Conservation (phyloP, 2,329 filamentous ascomycete species). For the Domatiomyces globalis region DNA sequence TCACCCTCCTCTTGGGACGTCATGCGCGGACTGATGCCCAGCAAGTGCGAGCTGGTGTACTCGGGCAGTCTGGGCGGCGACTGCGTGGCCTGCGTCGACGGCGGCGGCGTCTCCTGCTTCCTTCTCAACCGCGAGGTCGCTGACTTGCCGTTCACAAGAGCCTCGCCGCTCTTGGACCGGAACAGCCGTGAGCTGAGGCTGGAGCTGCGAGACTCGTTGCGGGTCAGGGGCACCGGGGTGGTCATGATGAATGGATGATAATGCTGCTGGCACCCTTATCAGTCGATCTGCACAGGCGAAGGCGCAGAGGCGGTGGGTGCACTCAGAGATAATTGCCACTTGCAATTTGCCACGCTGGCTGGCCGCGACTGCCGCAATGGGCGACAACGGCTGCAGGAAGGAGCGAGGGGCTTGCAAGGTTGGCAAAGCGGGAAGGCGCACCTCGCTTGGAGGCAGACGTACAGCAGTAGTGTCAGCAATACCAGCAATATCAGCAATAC, state of each 20-base stretch:
- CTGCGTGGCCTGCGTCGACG: slow-evolving; percentile 7
- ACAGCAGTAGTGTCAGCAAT: neutral
- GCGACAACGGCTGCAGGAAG: neutral
- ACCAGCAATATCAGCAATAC: neutral
- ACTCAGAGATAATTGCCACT: neutral
- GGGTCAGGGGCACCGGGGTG: slow-evolving; percentile 9
- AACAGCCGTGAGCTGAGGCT: slow-evolving; percentile 16
- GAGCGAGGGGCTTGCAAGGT: neutral
- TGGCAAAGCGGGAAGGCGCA: neutral
- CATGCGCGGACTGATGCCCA: slow-evolving; percentile 12
- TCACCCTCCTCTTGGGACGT: slow-evolving; percentile 8
- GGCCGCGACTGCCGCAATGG: neutral
- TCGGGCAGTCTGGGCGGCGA: slow-evolving; percentile 11
- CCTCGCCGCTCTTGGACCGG: slow-evolving; percentile 16
- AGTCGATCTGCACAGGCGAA: neutral
- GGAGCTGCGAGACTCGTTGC: slow-evolving; percentile 15
- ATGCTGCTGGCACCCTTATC: neutral
- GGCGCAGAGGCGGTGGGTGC: neutral
- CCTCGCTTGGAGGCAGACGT: neutral
- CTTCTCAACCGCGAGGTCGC: slow-evolving; percentile 12
- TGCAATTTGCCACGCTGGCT: neutral
- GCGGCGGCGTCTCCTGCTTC: slow-evolving; percentile 7
- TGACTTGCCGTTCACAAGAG: slow-evolving; percentile 14
- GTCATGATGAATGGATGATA: slow-evolving; percentile 7
- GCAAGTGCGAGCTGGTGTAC: slow-evolving; percentile 8